Percentiles rank a stretch among this genome's conserved stretches.
These are phyloP conservation scores for Dactylellina parvicollis DNA, from an alignment of 2,329 filamentous ascomycete genomes.

Conservation along the genomic window DNA sequence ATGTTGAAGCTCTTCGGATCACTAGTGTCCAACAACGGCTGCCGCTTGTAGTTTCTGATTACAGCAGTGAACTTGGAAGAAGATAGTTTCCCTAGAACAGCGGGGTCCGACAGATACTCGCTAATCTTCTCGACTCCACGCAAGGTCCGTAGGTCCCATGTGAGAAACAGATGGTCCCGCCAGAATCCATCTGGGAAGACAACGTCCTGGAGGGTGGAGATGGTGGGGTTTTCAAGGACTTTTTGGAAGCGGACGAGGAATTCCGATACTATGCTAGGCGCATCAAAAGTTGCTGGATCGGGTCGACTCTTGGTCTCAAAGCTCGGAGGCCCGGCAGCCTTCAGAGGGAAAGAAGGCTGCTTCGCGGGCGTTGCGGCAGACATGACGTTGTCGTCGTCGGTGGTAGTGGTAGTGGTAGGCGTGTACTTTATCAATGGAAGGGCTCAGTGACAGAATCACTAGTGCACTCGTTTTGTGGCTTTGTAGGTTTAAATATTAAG, in stretches of 20 bases:
- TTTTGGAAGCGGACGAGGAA: conserved; percentile 32
- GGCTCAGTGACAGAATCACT: too few species aligned
- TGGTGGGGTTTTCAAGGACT: conserved; percentile 28
- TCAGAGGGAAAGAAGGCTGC: conserved; percentile 28
- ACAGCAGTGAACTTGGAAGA: conserved; percentile 19
- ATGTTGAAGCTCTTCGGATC: conserved; percentile 62
- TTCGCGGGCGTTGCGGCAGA: background rate
- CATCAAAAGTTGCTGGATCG: conserved; percentile 23
- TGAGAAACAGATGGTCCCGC: conserved; percentile 69
- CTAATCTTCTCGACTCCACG: conserved; percentile 63
- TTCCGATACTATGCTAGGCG: conserved; percentile 26
- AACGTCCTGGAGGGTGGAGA: conserved; percentile 18
- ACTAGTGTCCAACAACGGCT: conserved; percentile 16
- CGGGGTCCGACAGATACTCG: conserved; percentile 19
- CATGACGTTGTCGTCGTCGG: background rate
- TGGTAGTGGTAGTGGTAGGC: too few species aligned
- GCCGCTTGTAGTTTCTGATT: conserved; percentile 30
- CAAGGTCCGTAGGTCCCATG: conserved; percentile 68
- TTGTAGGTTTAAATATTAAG: too few species aligned
- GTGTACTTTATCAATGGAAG: too few species aligned
- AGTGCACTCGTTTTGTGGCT: too few species aligned
- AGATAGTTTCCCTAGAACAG: conserved; percentile 9
- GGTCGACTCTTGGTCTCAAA: conserved; percentile 26
- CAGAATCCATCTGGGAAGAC: conserved; percentile 64
- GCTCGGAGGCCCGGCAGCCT: conserved; percentile 22